Evolutionary conservation across 306 rosid genomes (phyloP), one percentile per base, ranked within the genome.

Genomic region (Trifolium pratense): DNA sequence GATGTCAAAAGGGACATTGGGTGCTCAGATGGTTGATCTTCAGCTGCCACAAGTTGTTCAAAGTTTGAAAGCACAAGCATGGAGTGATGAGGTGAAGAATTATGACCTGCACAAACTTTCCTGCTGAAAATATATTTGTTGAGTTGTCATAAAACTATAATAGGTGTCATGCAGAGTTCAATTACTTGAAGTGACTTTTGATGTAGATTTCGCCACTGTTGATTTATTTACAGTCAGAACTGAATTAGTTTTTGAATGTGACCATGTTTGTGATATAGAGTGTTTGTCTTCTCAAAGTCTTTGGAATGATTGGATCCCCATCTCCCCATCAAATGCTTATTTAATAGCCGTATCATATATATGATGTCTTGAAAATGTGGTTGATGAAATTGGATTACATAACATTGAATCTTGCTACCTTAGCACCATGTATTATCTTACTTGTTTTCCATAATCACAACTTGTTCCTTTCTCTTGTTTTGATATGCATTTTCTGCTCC

Each of bases 81-180:
- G 99, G 99, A 95, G 97, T 87, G 99, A 95, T 81, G 99, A 95
- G 99, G 99, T 95, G 69, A 82, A 82, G 46, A 79, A 69, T 53
- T 67, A 26, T 48, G 29, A 37, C 66, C 32, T 67, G 57, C 52
- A 32, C 78, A 25, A 69, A 56, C 8, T 74, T 81, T 79, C 43
- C 31, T 31, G 31, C 66, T 76, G 68, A 68, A 43, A 70, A 10
- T 81, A 15, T 51, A 25, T 42, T 58, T 79, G 52, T 64, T 66
- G 48, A 60, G 70, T 57, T 68, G 15, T 39, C 76, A 59, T 78
- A 58, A 71, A 56, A 43, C 17, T 40, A 57, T 77, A 55, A 55
- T 58, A 61, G 66, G 39, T 36, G 20, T 17, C 31, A 9, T 80
- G 53, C 42, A 1, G 51, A 59, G 78, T 37, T 83, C 32, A 31